These are phyloP conservation scores for Auricularia sp. DNA, from an alignment of 768 basidiomycete species.

Conservation along the genomic window DNA sequence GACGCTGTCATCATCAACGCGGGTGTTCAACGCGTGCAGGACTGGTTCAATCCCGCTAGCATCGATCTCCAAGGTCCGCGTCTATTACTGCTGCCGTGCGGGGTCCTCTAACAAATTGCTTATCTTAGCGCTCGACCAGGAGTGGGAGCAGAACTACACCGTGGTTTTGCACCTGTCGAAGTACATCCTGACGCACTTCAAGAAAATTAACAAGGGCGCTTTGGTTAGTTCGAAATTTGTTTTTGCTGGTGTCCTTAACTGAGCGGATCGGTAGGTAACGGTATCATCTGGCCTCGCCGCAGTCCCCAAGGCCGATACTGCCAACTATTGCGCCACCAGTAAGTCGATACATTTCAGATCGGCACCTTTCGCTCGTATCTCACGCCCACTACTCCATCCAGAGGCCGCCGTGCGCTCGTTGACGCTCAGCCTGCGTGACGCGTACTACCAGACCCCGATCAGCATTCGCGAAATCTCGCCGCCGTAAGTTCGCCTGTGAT, in stretches of 20 bases:
- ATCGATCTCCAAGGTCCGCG: slow-evolving; percentile 28
- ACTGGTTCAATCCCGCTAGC: slow-evolving; percentile 34
- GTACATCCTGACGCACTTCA: slow-evolving; percentile 43
- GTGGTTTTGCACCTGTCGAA: slow-evolving; percentile 39
- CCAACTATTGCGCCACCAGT: slow-evolving; percentile 44
- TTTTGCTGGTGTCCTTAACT: neutral
- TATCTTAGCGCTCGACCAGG: slow-evolving; percentile 29
- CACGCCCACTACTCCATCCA: neutral
- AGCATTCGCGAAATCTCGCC: slow-evolving; percentile 48
- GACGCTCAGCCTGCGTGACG: slow-evolving; percentile 36
- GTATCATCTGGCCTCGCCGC: slow-evolving; percentile 46
- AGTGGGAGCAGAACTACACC: slow-evolving; percentile 46
- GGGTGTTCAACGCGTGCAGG: slow-evolving; percentile 40
- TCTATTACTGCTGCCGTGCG: neutral
- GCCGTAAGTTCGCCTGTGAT: slow-evolving; percentile 31
- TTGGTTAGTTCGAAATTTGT: slow-evolving; percentile 21
- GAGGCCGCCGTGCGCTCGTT: neutral
- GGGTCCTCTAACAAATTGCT: slow-evolving; percentile 1
- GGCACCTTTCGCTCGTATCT: neutral
- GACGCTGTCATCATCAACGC: slow-evolving; percentile 46
- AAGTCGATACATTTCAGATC: neutral
- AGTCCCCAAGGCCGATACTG: slow-evolving; percentile 29
- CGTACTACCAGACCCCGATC: slow-evolving; percentile 39
- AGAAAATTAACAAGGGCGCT: slow-evolving; percentile 28
- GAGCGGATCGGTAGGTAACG: slow-evolving; percentile 8